Conservation (phyloP, 1,139 yeast genomes). For the Blastobotrys raffinosifermentans region DNA sequence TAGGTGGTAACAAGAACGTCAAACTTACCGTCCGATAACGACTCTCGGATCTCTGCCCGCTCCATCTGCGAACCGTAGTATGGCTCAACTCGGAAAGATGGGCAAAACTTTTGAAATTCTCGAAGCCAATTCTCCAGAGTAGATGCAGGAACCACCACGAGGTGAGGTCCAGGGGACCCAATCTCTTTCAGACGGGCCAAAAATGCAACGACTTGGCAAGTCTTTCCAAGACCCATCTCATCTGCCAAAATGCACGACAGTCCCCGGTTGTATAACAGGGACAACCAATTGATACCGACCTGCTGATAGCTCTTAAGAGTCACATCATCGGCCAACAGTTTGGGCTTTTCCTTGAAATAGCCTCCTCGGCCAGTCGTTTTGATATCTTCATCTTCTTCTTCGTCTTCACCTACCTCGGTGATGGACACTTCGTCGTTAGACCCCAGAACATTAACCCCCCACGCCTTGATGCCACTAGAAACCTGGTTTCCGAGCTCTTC, state of each 20-base stretch:
- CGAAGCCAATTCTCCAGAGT: slow-evolving; percentile 96
- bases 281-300: slow-evolving; percentile 93
- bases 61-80: slow-evolving; percentile 86
- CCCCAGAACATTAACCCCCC: slow-evolving; percentile 80
- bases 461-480: slow-evolving; percentile 62
- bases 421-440: slow-evolving; percentile 30
- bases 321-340: slow-evolving; percentile 53
- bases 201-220: slow-evolving; percentile 94
- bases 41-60: slow-evolving; percentile 76
- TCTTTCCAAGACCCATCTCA: slow-evolving; percentile 97
- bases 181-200: slow-evolving; percentile 73
- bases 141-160: slow-evolving; percentile 87
- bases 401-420: slow-evolving; percentile 22
- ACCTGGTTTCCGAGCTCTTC: slow-evolving; percentile 69
- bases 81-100: slow-evolving; percentile 73
- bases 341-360: slow-evolving; percentile 70
- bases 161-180: slow-evolving; percentile 60
- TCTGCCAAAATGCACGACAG: slow-evolving; percentile 93
- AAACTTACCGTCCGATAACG: slow-evolving; percentile 51
- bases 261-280: slow-evolving; percentile 65
- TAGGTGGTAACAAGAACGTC: slow-evolving; percentile 95
- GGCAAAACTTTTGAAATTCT: slow-evolving; percentile 87
- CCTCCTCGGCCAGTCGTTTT: slow-evolving; percentile 29
- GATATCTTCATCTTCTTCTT: slow-evolving; percentile 21
- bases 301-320: slow-evolving; percentile 84